These are phyloP conservation scores for Aspergillus bertholletiae DNA, from an alignment of 495 filamentous ascomycete species.

Conservation along the genomic window DNA sequence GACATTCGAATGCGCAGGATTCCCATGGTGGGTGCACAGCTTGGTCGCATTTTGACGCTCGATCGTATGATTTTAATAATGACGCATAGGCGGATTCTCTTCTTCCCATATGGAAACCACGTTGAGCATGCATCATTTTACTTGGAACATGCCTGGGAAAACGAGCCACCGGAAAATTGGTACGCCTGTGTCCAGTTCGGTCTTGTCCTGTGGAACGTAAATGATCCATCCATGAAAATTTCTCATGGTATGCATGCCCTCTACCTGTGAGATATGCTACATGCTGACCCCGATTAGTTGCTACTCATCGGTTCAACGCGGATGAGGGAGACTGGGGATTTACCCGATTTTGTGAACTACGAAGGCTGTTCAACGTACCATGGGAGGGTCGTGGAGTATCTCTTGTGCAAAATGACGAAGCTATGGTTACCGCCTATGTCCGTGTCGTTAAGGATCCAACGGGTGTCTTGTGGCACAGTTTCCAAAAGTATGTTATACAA, in stretches of 20 bases:
- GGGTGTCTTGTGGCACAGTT: constrained; percentile 98
- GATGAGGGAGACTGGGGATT: constrained; percentile 99
- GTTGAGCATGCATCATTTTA: constrained; percentile 92
- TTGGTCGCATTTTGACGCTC: not conserved
- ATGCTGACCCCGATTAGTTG: constrained; percentile 39
- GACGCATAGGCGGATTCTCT: constrained; percentile 73
- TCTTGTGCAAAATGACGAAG: constrained; percentile 84
- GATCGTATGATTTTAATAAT: not conserved
- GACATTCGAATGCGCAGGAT: constrained; percentile 77
- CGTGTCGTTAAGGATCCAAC: constrained; percentile 95
- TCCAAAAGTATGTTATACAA: constrained; percentile 67
- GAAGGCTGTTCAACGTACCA: constrained; percentile 69
- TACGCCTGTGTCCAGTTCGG: constrained; percentile 95
- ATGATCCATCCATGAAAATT: constrained; percentile 74
- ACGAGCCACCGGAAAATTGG: constrained; percentile 78
- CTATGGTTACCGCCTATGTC: constrained; percentile 89
- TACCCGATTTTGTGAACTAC: constrained; percentile 82
- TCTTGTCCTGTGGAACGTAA: constrained; percentile 88
- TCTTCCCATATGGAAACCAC: constrained; percentile 93
- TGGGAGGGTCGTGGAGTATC: constrained; percentile 68
- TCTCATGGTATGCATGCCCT: constrained; percentile 53
- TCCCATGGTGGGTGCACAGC: constrained; percentile 67
- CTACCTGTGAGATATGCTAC: not conserved
- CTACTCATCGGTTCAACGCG: constrained; percentile 86
- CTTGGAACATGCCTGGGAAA: constrained; percentile 85